These are phyloP conservation scores for Tuber umbilicatum DNA, from an alignment of 495 filamentous ascomycete species.

Conservation along the genomic window DNA sequence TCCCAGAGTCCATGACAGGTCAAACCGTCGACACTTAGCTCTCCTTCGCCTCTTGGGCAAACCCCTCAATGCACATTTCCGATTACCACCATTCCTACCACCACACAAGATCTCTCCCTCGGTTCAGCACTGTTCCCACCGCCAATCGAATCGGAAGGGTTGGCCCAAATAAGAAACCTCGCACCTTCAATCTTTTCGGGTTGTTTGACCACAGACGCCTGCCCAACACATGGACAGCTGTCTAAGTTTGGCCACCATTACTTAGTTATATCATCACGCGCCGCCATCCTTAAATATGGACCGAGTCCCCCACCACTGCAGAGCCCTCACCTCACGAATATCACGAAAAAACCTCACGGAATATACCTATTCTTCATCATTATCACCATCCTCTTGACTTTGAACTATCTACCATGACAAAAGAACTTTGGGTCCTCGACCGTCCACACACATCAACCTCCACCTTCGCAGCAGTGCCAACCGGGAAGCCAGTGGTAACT, in stretches of 20 bases:
- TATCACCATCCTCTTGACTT: neutral
- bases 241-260: neutral
- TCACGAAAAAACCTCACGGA: neutral
- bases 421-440: neutral
- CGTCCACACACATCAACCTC: neutral
- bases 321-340: neutral
- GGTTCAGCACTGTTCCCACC: neutral
- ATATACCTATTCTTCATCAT: neutral
- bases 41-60: neutral
- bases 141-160: neutral
- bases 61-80: neutral
- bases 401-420: neutral
- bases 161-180: neutral
- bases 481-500: conserved; percentile 1
- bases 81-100: neutral
- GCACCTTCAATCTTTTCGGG: neutral
- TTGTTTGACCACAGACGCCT: neutral
- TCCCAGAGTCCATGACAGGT: neutral
- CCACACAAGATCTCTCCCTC: neutral
- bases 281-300: neutral
- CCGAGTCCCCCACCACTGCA: neutral
- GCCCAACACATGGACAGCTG: neutral
- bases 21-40: neutral
- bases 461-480: neutral
- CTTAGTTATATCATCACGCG: neutral